Evolutionary conservation across 2,329 filamentous ascomycete species (phyloP).

Genomic region (Fusarium denticulatum): DNA sequence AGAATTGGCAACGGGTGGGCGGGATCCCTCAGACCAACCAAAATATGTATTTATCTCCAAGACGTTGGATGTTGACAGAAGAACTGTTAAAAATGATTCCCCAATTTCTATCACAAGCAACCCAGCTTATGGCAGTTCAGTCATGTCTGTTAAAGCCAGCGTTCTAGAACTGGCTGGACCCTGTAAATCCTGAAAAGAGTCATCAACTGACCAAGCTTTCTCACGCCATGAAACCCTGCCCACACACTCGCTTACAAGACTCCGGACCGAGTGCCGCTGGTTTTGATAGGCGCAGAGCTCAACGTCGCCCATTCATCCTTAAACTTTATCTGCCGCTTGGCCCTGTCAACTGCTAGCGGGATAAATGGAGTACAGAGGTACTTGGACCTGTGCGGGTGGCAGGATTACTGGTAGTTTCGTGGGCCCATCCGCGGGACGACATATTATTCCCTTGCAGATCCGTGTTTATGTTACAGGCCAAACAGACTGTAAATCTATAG

Average conservation of each 20-base stretch:
- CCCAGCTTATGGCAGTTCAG: not conserved
- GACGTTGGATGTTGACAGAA: not conserved
- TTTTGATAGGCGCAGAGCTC: not conserved
- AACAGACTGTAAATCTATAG: no score
- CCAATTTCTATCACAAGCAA: accelerated
- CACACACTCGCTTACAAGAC: not conserved
- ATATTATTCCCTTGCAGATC: not conserved
- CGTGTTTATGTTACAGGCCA: not conserved
- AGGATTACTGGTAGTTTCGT: not conserved
- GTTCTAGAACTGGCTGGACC: not conserved
- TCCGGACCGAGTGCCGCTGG: not conserved
- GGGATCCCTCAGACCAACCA: not conserved
- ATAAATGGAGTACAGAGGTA: not conserved
- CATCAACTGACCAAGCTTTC: not conserved
- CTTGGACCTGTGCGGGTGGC: not conserved
- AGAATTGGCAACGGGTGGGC: no score
- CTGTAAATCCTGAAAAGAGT: not conserved
- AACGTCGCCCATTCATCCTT: not conserved
- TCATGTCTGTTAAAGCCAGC: not conserved
- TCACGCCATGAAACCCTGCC: not conserved
- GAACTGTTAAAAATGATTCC: no score
- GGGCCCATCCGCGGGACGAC: not conserved
- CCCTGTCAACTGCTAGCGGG: no score
- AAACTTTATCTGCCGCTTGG: not conserved
- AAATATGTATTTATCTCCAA: not conserved